Evolutionary conservation across 306 rosid species (phyloP).

Genomic region (Lathyrus sativus): DNA sequence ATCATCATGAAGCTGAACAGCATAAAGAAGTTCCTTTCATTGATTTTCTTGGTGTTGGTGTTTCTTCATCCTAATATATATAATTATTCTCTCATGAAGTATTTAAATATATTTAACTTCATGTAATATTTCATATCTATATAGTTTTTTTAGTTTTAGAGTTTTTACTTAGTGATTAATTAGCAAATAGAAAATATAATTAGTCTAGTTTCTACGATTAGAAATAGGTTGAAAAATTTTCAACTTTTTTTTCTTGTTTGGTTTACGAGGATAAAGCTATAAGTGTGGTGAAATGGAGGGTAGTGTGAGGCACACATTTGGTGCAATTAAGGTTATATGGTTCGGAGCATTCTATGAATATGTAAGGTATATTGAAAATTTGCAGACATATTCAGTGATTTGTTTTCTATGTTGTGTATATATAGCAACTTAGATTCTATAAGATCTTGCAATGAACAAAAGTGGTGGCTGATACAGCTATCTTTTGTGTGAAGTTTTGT

Average conservation of each 20-base stretch:
- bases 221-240: slow-evolving; percentile 37
- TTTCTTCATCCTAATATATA: slow-evolving; percentile 52
- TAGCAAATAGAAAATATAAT: slow-evolving; percentile 28
- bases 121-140: slow-evolving; percentile 10
- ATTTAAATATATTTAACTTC: slow-evolving; percentile 46
- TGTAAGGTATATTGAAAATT: slow-evolving; percentile 39
- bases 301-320: slow-evolving; percentile 32
- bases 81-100: slow-evolving; percentile 5
- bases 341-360: slow-evolving; percentile 27
- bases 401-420: slow-evolving; percentile 26
- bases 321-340: slow-evolving; percentile 29
- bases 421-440: slow-evolving; percentile 27
- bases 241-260: slow-evolving; percentile 12
- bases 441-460: not conserved
- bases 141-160: no score
- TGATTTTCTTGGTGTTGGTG: slow-evolving; percentile 91
- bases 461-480: no score
- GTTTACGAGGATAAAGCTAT: slow-evolving; percentile 25
- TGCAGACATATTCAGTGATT: slow-evolving; percentile 34
- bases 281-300: slow-evolving; percentile 37
- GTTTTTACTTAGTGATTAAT: slow-evolving; percentile 36
- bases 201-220: slow-evolving; percentile 30
- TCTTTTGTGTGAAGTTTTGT: not conserved
- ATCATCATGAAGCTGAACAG: slow-evolving; percentile 36
- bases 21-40: slow-evolving; percentile 67